Percentiles rank a stretch among this genome's conserved stretches.
These are phyloP conservation scores for Cytospora chrysosperma DNA, from an alignment of 2,329 filamentous ascomycete genomes.

Conservation along the genomic window DNA sequence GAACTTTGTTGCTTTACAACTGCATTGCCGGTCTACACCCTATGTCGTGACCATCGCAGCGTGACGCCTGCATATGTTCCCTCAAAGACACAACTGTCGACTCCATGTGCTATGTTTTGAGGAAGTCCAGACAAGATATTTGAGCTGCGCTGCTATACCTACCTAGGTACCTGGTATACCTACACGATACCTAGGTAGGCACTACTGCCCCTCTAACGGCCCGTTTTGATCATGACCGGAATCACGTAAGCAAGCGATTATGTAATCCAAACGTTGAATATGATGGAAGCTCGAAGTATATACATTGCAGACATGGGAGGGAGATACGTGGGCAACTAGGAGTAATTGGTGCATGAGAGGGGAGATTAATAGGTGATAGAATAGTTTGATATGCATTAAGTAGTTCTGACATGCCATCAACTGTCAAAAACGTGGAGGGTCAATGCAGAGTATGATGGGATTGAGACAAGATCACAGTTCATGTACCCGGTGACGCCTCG, in stretches of 20 bases:
- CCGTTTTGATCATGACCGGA: background rate
- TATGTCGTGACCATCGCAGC: background rate
- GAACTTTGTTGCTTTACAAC: background rate
- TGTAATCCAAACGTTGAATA: background rate
- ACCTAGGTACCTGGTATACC: too few relatives aligned
- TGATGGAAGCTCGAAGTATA: background rate
- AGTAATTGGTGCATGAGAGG: background rate
- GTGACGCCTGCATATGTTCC: background rate
- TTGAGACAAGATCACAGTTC: slow-evolving; percentile 17
- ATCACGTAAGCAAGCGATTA: background rate
- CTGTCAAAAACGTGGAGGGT: background rate
- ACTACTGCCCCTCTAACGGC: background rate
- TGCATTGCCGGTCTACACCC: background rate
- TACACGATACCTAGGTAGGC: too few relatives aligned
- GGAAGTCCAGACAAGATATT: background rate
- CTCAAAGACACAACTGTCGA: background rate
- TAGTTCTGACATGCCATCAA: background rate
- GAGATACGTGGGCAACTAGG: background rate
- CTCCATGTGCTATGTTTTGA: background rate
- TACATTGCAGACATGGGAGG: background rate
- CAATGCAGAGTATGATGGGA: slow-evolving; percentile 2
- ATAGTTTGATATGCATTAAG: background rate
- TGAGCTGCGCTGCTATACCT: background rate
- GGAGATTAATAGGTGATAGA: background rate
- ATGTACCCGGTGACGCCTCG: slow-evolving; percentile 10